Evolutionary conservation across 2,329 filamentous ascomycete species (phyloP).

Genomic region (Colletotrichum somersetense): DNA sequence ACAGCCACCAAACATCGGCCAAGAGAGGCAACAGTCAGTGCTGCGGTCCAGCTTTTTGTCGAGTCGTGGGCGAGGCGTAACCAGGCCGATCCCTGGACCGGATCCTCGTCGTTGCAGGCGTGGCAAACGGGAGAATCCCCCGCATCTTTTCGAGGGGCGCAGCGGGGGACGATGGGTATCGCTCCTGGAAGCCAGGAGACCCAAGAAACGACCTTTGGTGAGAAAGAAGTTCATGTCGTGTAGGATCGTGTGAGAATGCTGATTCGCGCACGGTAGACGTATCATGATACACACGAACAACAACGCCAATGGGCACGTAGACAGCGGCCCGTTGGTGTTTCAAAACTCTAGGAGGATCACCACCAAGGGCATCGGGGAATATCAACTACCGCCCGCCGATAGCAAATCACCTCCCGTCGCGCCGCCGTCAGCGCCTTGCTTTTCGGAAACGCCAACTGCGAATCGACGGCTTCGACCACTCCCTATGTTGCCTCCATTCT

Average conservation of each 20-base stretch:
- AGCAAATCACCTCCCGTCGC: background rate
- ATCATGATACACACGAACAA: slow-evolving; percentile 14
- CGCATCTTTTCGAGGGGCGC: slow-evolving; percentile 10
- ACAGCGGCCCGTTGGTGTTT: slow-evolving; percentile 8
- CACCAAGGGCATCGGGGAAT: slow-evolving; percentile 2
- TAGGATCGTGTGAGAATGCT: slow-evolving; percentile 19
- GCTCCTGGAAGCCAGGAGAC: background rate
- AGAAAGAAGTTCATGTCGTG: slow-evolving; percentile 3
- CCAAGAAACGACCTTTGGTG: background rate
- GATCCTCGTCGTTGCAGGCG: slow-evolving; percentile 8
- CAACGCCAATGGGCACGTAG: background rate
- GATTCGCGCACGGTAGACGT: slow-evolving; percentile 32
- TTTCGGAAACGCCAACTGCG: background rate
- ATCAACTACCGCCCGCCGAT: background rate
- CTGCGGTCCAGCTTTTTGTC: slow-evolving; percentile 6
- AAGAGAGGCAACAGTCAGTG: slow-evolving; percentile 28
- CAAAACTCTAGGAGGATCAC: background rate
- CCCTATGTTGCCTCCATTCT: background rate
- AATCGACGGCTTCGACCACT: background rate
- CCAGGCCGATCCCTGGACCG: slow-evolving; percentile 19
- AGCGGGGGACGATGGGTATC: background rate
- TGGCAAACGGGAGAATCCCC: slow-evolving; percentile 32
- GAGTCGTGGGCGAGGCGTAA: slow-evolving; percentile 1
- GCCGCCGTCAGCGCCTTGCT: background rate
- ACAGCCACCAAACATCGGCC: slow-evolving; percentile 38